Conservation (phyloP, 805 yeast species). For the Yarrowia deformans region DNA sequence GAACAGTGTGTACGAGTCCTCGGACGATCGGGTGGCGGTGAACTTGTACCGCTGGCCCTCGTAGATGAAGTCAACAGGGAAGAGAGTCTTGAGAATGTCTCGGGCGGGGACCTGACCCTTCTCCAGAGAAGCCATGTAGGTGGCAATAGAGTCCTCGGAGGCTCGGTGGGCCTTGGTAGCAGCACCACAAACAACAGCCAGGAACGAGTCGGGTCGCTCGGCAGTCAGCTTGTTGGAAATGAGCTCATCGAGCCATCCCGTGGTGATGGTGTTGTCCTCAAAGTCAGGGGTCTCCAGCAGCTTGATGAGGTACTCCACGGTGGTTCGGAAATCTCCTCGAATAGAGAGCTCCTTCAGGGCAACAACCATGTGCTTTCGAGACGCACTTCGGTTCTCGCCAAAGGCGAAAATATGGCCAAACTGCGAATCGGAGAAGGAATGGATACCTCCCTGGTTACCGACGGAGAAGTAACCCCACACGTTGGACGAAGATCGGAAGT, state of each 20-base stretch:
- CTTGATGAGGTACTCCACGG: slow-evolving; percentile 95
- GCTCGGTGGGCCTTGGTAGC: slow-evolving; percentile 91
- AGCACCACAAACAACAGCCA: slow-evolving; percentile 97
- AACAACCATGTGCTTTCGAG: slow-evolving; percentile 98
- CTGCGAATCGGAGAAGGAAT: slow-evolving; percentile 97
- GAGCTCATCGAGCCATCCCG: slow-evolving; percentile 98
- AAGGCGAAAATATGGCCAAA: slow-evolving; percentile 99
- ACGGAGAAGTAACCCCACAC: slow-evolving; percentile 99
- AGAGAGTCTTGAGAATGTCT: slow-evolving; percentile 80
- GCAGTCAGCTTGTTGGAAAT: slow-evolving; percentile 93
- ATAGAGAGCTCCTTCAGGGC: slow-evolving; percentile 95
- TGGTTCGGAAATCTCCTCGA: slow-evolving; percentile 98
- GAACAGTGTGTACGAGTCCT: slow-evolving; percentile 84
- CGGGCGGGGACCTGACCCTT: slow-evolving; percentile 95
- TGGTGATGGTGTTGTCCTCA: slow-evolving; percentile 94
- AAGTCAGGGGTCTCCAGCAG: slow-evolving; percentile 95
- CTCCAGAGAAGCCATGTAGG: slow-evolving; percentile 79
- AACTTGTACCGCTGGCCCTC: slow-evolving; percentile 93
- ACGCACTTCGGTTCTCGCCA: slow-evolving; percentile 97
- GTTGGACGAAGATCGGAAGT: slow-evolving; percentile 94
- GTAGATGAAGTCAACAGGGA: slow-evolving; percentile 93
- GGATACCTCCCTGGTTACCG: slow-evolving; percentile 94
- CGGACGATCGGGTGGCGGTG: slow-evolving; percentile 92
- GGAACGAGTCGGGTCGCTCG: slow-evolving; percentile 89
- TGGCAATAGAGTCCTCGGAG: slow-evolving; percentile 70